Conservation (phyloP, 164 flowering plant species). For the Umbellularia californica region DNA sequence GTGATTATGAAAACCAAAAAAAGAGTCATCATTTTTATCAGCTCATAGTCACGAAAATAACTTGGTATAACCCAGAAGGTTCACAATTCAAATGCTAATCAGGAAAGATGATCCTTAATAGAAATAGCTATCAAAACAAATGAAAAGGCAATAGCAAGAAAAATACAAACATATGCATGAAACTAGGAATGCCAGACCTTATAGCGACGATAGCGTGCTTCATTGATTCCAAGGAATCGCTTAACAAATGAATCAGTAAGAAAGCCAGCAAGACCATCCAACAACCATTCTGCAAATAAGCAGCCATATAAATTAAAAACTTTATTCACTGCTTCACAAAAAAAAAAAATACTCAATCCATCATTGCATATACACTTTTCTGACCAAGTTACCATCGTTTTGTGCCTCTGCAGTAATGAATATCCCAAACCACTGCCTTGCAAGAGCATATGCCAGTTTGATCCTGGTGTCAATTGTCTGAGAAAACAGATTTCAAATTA, state of each 20-base stretch:
- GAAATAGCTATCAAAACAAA: background rate
- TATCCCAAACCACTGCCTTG: conserved; percentile 99
- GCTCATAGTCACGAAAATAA: background rate
- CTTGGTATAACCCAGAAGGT: background rate
- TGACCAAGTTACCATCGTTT: conserved; percentile 63
- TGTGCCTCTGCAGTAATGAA: conserved; percentile 78
- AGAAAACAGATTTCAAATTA: background rate
- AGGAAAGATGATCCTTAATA: background rate
- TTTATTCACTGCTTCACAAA: background rate
- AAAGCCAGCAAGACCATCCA: conserved; percentile 95
- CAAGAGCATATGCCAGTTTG: conserved; percentile 87
- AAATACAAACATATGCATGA: background rate
- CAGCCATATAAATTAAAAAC: conserved; percentile 13
- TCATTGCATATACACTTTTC: background rate
- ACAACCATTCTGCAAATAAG: conserved; percentile 70
- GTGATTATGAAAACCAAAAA: too few relatives aligned
- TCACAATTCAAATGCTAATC: background rate
- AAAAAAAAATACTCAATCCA: background rate
- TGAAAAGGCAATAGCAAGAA: background rate
- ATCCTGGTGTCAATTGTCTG: conserved; percentile 90
- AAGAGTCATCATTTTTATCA: background rate
- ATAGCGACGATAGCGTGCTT: conserved; percentile 87
- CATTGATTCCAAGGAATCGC: conserved; percentile 87
- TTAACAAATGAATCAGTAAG: conserved; percentile 76
- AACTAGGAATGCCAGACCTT: conserved; percentile 51